phyloP scores from a whole-genome alignment of 495 filamentous ascomycete genomes.

The Bryoglossum gracile region DNA sequence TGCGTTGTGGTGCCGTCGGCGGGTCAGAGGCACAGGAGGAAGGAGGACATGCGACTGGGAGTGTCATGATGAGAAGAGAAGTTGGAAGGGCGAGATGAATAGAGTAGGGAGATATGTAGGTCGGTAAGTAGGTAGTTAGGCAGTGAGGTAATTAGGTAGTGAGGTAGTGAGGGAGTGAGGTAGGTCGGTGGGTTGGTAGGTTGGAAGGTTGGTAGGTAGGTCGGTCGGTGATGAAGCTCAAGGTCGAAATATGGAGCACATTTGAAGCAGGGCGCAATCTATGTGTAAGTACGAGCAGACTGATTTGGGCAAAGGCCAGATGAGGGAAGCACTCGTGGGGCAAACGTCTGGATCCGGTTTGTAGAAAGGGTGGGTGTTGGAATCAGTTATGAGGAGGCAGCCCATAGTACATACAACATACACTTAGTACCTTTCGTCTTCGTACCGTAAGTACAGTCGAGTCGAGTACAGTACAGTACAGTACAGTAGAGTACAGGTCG shows the following conservation, averaged over 20 bases:
- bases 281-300: neutral
- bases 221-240: no score
- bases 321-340: conserved; percentile 5
- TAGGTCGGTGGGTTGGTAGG: no score
- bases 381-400: conserved; percentile 18
- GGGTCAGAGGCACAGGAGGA: conserved; percentile 16
- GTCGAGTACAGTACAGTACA: no score
- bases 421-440: no score
- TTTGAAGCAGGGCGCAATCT: conserved; percentile 9
- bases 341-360: conserved; percentile 14
- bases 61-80: conserved; percentile 21
- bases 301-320: neutral
- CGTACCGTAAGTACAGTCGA: no score
- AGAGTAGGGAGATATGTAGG: no score
- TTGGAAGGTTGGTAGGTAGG: no score
- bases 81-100: neutral
- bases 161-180: no score
- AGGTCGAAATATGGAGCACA: neutral
- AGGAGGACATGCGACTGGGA: conserved; percentile 24
- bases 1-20: conserved; percentile 46
- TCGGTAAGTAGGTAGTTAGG: no score
- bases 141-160: no score
- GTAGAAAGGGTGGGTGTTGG: conserved; percentile 12
- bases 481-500: no score
- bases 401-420: no score